phyloP scores from a whole-genome alignment of 345 rosid genomes.

The Moricandia arvensis region DNA sequence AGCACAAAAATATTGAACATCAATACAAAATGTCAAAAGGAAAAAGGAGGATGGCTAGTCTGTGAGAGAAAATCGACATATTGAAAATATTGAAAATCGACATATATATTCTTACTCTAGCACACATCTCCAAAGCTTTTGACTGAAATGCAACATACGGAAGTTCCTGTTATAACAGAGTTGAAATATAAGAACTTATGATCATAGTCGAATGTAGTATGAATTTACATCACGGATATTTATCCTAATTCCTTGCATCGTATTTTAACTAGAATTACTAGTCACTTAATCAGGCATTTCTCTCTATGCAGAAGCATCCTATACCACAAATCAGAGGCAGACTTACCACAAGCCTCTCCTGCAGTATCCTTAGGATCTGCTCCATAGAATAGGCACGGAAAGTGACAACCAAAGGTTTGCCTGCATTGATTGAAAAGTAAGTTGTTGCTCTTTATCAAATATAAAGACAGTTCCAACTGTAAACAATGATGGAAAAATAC shows the following conservation, averaged over 20 bases:
- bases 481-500: constrained; percentile 9
- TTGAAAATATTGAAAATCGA: background rate
- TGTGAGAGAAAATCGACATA: background rate
- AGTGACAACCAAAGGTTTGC: constrained; percentile 72
- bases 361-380: constrained; percentile 69
- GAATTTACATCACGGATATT: background rate
- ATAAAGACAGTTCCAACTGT: background rate
- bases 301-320: background rate
- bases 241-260: background rate
- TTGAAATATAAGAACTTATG: background rate
- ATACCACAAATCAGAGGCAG: background rate
- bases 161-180: constrained; percentile 47
- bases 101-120: constrained; percentile 65
- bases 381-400: constrained; percentile 77
- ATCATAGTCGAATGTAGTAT: background rate
- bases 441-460: background rate
- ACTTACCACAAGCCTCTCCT: constrained; percentile 76
- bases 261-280: constrained; percentile 1
- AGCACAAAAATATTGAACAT: constrained; percentile 18
- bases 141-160: constrained; percentile 62
- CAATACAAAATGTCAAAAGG: background rate
- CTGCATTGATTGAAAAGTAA: constrained; percentile 38
- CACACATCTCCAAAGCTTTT: constrained; percentile 89
- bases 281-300: background rate
- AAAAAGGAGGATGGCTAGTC: background rate